Base-by-base conservation (phyloP, 2,329 filamentous ascomycete genomes). In the Purpureocillium takamizusanense region DNA sequence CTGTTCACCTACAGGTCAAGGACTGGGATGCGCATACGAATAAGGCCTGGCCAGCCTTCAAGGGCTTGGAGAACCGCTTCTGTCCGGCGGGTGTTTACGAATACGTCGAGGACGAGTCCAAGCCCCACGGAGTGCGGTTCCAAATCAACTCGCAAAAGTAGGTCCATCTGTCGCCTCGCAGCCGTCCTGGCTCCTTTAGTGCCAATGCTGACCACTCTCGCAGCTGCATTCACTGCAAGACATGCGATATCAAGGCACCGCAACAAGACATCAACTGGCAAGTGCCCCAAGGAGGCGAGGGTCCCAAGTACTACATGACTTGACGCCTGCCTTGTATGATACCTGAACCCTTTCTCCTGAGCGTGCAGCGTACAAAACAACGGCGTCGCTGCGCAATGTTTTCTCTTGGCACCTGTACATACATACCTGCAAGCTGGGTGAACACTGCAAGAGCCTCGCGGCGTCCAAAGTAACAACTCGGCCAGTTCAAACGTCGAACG, bases 161-260 rank as follows among this genome's bases (percentile, higher is more conserved):
- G 78, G 86, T 79, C 27, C 30, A 10, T 25, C 21, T 25, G 5
- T 25, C 10, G n/a, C 10, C 21, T 25, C 21, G 5, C 21, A 25
- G 10, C 7, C 28, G 11, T 12, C 28, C 28, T 12, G 11, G 6
- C 28, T 6, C 13, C 28, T 12, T 14, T 14, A 4, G 28, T 13
- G 6, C 11, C 25, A 12, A 9, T 28, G 35, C 43, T 37, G 40
- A 37, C 25, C 12, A 3, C 13, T 9, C 10, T 9, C 6, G 31
- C 50, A 95, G 89, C 66, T 98, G 92, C 61, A 94, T 98, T 48
- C 92, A 98, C 66, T 98, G 92, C 74, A 98, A 98, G 75, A 98
- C 92, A 12, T 98, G 92, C 61, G 92, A 98, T 62, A 98, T 98
- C 68, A 98, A 98, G 69, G 90, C 87, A 13, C 92, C 92, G 7